Percentiles rank a stretch among this genome's conserved stretches.
Conservation (phyloP, 2,329 filamentous ascomycete species). For the Didymella keratinophila region DNA sequence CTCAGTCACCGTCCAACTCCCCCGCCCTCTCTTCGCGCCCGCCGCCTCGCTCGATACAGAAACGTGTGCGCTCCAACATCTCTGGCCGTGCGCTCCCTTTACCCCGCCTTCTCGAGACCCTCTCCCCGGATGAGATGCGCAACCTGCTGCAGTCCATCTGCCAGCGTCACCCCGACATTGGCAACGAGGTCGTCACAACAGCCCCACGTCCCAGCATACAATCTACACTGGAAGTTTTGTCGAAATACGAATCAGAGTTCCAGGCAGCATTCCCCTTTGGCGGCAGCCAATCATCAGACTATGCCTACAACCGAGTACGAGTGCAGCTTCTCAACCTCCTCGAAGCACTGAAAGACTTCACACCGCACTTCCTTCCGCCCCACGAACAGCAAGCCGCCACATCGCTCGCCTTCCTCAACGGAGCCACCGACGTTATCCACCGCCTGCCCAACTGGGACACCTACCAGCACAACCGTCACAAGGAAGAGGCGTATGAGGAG, state of each 20-base stretch:
- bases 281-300: slow-evolving; percentile 85
- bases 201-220: slow-evolving; percentile 87
- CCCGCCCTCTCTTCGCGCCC: slow-evolving; percentile 75
- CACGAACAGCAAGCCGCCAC: slow-evolving; percentile 83
- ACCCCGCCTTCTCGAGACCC: slow-evolving; percentile 87
- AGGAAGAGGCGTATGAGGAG: slow-evolving; percentile 95
- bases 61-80: slow-evolving; percentile 73
- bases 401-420: slow-evolving; percentile 87
- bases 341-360: slow-evolving; percentile 92
- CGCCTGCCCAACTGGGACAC: slow-evolving; percentile 89
- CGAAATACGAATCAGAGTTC: slow-evolving; percentile 80
- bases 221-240: slow-evolving; percentile 80
- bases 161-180: slow-evolving; percentile 85
- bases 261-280: slow-evolving; percentile 84
- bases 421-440: slow-evolving; percentile 89
- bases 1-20: slow-evolving; percentile 83
- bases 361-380: slow-evolving; percentile 92
- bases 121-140: slow-evolving; percentile 84
- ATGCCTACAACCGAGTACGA: slow-evolving; percentile 91
- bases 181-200: slow-evolving; percentile 80
- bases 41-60: slow-evolving; percentile 64
- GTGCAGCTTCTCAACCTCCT: slow-evolving; percentile 81
- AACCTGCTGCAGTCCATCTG: slow-evolving; percentile 89
- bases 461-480: slow-evolving; percentile 87
- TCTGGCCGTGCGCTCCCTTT: slow-evolving; percentile 71